Percentiles rank a stretch among this genome's conserved stretches.
Conservation (phyloP, 1,284 basidiomycete genomes). For the Hemileia vastatrix region DNA sequence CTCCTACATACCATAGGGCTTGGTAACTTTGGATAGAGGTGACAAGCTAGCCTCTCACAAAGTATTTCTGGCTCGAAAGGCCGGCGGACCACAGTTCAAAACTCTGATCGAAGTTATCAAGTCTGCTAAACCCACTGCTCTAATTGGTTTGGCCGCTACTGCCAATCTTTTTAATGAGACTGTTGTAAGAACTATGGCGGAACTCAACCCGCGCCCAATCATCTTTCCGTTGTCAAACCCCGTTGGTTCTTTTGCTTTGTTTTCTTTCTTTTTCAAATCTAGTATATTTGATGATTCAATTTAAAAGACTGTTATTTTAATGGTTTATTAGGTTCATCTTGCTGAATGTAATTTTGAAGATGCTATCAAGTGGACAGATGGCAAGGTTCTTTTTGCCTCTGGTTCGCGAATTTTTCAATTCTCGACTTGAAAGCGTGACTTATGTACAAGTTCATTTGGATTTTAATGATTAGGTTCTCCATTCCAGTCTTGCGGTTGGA, state of each 20-base stretch:
- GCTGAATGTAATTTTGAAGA: slow-evolving; percentile 67
- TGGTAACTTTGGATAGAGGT: slow-evolving; percentile 56
- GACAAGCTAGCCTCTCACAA: slow-evolving; percentile 71
- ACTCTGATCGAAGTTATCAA: slow-evolving; percentile 70
- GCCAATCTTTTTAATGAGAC: slow-evolving; percentile 67
- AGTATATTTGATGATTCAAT: background rate
- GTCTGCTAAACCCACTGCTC: slow-evolving; percentile 73
- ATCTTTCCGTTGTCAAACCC: slow-evolving; percentile 97
- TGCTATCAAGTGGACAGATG: slow-evolving; percentile 62
- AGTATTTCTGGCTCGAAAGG: slow-evolving; percentile 72
- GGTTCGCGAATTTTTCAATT: slow-evolving; percentile 43
- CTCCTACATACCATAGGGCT: slow-evolving; percentile 51
- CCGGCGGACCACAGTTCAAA: slow-evolving; percentile 62
- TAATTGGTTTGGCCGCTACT: slow-evolving; percentile 82
- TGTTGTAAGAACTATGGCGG: slow-evolving; percentile 72
- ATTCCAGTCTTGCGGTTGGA: slow-evolving; percentile 57
- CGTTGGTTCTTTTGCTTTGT: slow-evolving; percentile 57
- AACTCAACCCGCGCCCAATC: slow-evolving; percentile 74
- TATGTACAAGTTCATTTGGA: background rate
- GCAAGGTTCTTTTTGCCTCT: slow-evolving; percentile 61
- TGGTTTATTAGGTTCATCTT: slow-evolving; percentile 13
- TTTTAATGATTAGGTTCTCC: slow-evolving; percentile 54
- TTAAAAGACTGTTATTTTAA: background rate
- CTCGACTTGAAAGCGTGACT: background rate
- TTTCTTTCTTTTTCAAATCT: background rate